Base-by-base conservation (phyloP, 495 filamentous ascomycete genomes). In the Penicillium fimorum region DNA sequence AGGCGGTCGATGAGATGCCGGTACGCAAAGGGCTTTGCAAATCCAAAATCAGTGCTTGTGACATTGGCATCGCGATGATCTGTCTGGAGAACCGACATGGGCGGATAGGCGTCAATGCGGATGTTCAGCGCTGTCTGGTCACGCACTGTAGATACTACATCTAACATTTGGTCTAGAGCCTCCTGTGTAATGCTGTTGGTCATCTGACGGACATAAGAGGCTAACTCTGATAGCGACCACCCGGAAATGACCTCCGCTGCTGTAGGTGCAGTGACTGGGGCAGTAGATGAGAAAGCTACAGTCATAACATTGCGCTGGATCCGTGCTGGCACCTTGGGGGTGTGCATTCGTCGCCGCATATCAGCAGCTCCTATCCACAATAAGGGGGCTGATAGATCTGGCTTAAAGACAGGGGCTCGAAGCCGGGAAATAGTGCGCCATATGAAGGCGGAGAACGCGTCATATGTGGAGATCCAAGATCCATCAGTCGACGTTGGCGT, bases 401-500 rank as follows among this genome's bases (percentile, higher is more conserved):
- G 51, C 6, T 71, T 66, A 57, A 68, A 77, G 5, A 71, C 10
- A 0, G 69, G 58, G 1, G 68, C 64, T 7, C 74, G 71, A 18
- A 73, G 59, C 13, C 70, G 62, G 12, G 69, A 63, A 3, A 75
- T 24, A 18, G 64, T 59, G 37, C 74, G 68, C 67, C 70, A 74
- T 13, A 77, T 53, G 50, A 72, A 72, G 8, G 76, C 74, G 1
- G 65, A 61, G 44, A 70, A 75, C 24, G 75, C 75, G 45, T 78
- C 75, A 40, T 75, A 77, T 12, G 70, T 77, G 0, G 76, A 79
- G 45, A 77, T 69, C 67, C 69, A 74, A 6, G 63, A 35, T 12
- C 42, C 70, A 44, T 70, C 54, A 25, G 25, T 27, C 6, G 6
- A 27, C 5, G 56, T 43, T 2, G 74, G 73, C 1, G 53, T 57